phyloP scores from a whole-genome alignment of 257 asterid species.

The Solanum dulcamara region DNA sequence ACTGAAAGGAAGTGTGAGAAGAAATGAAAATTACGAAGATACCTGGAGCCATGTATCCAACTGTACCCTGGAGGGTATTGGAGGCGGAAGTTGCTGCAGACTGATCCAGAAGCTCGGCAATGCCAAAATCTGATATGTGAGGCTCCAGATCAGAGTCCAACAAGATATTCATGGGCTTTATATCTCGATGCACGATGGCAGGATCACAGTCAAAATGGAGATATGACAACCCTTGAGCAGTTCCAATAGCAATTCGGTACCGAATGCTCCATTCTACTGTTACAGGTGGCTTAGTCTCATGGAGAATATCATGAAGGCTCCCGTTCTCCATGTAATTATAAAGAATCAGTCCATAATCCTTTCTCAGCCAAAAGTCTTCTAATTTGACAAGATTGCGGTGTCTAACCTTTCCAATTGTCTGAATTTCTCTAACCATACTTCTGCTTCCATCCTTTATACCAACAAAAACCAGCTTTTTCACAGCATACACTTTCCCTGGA shows the following conservation, averaged over 20 bases:
- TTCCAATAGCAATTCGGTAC: conserved; percentile 56
- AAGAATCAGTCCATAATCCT: conserved; percentile 58
- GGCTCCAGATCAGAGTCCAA: conserved; percentile 72
- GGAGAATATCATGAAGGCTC: conserved; percentile 70
- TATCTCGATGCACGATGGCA: conserved; percentile 58
- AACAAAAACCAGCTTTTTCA: conserved; percentile 44
- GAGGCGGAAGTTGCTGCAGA: conserved; percentile 30
- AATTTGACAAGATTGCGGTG: conserved; percentile 69
- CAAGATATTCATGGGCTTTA: conserved; percentile 68
- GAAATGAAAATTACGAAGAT: not conserved
- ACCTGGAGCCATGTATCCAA: conserved; percentile 90
- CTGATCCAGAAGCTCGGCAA: conserved; percentile 70
- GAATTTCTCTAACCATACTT: conserved; percentile 62
- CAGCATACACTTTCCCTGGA: conserved; percentile 47
- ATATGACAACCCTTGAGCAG: conserved; percentile 67
- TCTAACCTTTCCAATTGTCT: conserved; percentile 69
- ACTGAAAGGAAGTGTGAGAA: not conserved
- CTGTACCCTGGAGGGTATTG: conserved; percentile 45
- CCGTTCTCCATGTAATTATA: conserved; percentile 64
- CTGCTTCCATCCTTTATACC: conserved; percentile 33
- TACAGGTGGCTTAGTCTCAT: conserved; percentile 20
- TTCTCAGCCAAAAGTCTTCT: conserved; percentile 71
- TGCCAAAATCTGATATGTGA: conserved; percentile 79
- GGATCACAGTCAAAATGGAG: conserved; percentile 86
- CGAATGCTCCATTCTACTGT: conserved; percentile 49